Base-by-base conservation (phyloP, 2,329 filamentous ascomycete species). In the Cordyceps javanica region DNA sequence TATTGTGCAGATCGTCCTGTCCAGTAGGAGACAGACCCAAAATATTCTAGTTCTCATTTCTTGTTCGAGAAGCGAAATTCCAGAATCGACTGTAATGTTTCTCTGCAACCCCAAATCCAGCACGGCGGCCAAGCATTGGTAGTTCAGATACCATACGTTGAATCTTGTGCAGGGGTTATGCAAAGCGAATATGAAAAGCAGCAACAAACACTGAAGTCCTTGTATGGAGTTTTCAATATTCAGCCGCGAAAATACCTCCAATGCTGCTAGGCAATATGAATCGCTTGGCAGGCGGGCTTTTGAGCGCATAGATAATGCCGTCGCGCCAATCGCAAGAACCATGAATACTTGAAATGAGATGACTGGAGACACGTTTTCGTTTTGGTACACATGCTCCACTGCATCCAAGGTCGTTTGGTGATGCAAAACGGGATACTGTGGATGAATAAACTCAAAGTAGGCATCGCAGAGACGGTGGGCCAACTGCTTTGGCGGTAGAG, bases 1-100 rank as follows among this genome's bases (percentile, higher is more conserved):
- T 68, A 80, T 82, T 0, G 79, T 83, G 3, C 76, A 76, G 34
- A 82, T 70, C 0, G 72, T 75, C 14, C 80, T 71, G 57, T 83
- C 80, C 4, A 83, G 69, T 0, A 71, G 76, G 26, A 80, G 79
- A 3, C 79, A 75, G 0, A 78, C 75, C 80, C 80, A 83, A 50
- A 83, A 82, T 5, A 82, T 73, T 2, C 80, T 69, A 0, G 78
- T 79, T n/a, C 80, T 69, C 73, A 82, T 77, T 60, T 83, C 79
- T 41, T 80, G 77, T 7, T 79, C 74, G 0, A 81, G 60, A 0
- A 78, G 60, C 0, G 78, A 76, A 2, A 82, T 72, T 0, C 69
- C 76, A 0, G 68, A 66, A 0, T 71, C 71, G 0, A 70, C 68
- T 1, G 72, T 75, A 7, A 81, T 72, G 52, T 80, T 73, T 23